A percentile compares a stretch with the other conserved stretches of the same genome.
phyloP scores from a whole-genome alignment of 371 early-diverging fungal species.

The Mucor lusitanicus region DNA sequence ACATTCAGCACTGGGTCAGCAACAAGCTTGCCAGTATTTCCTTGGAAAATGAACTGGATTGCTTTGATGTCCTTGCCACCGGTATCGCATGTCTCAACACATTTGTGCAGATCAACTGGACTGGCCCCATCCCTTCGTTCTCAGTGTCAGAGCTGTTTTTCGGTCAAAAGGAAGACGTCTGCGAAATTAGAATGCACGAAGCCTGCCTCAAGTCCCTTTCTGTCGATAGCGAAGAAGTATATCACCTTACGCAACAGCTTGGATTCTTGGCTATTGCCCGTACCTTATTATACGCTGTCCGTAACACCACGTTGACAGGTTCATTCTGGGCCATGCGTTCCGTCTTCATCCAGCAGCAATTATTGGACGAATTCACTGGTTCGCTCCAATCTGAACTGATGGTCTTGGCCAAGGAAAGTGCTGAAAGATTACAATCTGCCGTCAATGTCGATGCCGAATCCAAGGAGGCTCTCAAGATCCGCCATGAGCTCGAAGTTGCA shows the following conservation, averaged over 20 bases:
- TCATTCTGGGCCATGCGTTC: constrained; percentile 81
- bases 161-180: constrained; percentile 14
- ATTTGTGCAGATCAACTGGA: constrained; percentile 73
- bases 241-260: constrained; percentile 74
- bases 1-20: constrained; percentile 28
- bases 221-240: constrained; percentile 85
- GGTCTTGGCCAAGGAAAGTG: constrained; percentile 32
- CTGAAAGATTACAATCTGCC: constrained; percentile 8
- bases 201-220: constrained; percentile 52
- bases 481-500: constrained; percentile 77
- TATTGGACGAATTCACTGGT: constrained; percentile 86
- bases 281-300: constrained; percentile 56
- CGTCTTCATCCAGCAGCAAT: constrained; percentile 78
- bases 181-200: constrained; percentile 32
- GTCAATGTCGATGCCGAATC: constrained; percentile 10
- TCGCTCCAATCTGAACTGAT: constrained; percentile 58
- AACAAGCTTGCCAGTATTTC: constrained; percentile 13
- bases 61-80: constrained; percentile 42
- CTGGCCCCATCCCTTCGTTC: constrained; percentile 60
- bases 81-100: constrained; percentile 62
- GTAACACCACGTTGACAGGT: constrained; percentile 30
- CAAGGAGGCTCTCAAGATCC: constrained; percentile 51
- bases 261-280: constrained; percentile 69
- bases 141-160: constrained; percentile 36
- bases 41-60: constrained; percentile 1